These are phyloP conservation scores for Rheum nobile DNA, from an alignment of 148 eudicot species.

Conservation along the genomic window DNA sequence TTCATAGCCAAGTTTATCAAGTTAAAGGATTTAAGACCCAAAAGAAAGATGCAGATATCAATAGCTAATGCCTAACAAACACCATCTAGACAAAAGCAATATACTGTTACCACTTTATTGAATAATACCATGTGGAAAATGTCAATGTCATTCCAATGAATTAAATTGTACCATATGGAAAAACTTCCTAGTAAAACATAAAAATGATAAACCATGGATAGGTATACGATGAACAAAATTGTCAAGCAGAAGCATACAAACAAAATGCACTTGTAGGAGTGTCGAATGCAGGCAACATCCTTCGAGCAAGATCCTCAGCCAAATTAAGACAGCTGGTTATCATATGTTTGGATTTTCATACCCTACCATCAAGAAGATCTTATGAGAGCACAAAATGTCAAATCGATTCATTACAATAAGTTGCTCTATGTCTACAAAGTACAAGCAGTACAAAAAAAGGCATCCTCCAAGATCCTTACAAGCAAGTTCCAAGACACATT, in stretches of 20 bases:
- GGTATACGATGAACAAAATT: neutral
- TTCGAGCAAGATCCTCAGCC: constrained; percentile 81
- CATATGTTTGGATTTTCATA: constrained; percentile 83
- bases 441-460: neutral
- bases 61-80: neutral
- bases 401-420: neutral
- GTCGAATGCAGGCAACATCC: constrained; percentile 93
- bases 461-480: neutral
- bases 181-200: neutral
- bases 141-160: neutral
- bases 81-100: neutral
- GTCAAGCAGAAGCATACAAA: neutral
- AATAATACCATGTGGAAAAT: neutral
- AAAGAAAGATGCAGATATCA: neutral
- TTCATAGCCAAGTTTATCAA: neutral
- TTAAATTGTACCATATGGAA: neutral
- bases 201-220: neutral
- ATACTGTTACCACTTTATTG: neutral
- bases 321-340: constrained; percentile 73
- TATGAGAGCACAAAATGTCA: neutral
- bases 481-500: neutral
- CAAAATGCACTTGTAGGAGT: constrained; percentile 90
- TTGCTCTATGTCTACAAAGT: no score
- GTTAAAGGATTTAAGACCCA: neutral
- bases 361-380: constrained; percentile 36